These are phyloP conservation scores for Recurvomyces mirabilis DNA, from an alignment of 495 filamentous ascomycete genomes.

Conservation along the genomic window DNA sequence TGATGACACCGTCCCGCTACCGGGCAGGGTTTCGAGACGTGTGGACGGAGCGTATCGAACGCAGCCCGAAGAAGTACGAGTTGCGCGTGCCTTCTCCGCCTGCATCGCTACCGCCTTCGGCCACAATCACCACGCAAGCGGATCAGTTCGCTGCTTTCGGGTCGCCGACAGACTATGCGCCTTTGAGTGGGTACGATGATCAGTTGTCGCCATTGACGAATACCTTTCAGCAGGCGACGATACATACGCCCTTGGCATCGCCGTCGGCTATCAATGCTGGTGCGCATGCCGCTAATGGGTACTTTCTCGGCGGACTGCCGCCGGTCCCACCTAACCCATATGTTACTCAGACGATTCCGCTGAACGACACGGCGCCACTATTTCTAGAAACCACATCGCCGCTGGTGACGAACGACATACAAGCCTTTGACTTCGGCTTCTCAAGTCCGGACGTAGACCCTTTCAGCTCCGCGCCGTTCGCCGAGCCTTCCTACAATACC, in stretches of 20 bases:
- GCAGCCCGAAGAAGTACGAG: constrained; percentile 24
- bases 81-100: constrained; percentile 20
- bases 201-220: constrained; percentile 22
- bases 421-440: constrained; percentile 21
- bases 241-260: constrained; percentile 18
- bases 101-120: constrained; percentile 25
- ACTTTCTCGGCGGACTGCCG: constrained; percentile 4
- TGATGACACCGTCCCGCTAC: constrained; percentile 30
- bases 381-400: constrained; percentile 9
- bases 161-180: constrained; percentile 5
- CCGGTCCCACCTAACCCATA: constrained; percentile 3
- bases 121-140: constrained; percentile 15
- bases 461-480: constrained; percentile 5
- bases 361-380: constrained; percentile 19
- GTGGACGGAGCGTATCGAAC: constrained; percentile 23
- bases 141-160: constrained; percentile 20
- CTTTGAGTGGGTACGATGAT: constrained; percentile 21
- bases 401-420: constrained; percentile 1
- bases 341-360: not conserved
- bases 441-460: not conserved
- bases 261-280: constrained; percentile 6
- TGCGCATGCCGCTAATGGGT: constrained; percentile 9
- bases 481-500: constrained; percentile 2
- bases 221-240: constrained; percentile 18
- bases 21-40: constrained; percentile 22